These are phyloP conservation scores for Neurospora sp. DNA, from an alignment of 495 filamentous ascomycete species.

Conservation along the genomic window DNA sequence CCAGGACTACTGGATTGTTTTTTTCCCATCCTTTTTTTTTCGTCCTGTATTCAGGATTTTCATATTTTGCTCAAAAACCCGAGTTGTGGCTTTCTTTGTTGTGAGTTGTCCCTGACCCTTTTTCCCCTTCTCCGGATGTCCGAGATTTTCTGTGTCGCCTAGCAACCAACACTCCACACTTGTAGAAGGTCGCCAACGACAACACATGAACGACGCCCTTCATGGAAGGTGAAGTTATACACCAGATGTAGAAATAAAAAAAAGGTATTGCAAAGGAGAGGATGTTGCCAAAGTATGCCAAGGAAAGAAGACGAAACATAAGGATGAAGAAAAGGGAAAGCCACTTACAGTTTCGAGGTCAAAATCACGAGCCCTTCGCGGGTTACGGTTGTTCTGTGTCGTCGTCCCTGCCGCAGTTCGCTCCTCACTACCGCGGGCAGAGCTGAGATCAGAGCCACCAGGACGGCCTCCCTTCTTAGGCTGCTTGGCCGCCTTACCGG, in stretches of 20 bases:
- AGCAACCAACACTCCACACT: neutral
- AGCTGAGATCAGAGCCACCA: constrained; percentile 63
- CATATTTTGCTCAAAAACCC: neutral
- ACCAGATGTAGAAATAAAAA: neutral
- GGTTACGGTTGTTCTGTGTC: constrained; percentile 49
- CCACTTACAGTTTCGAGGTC: constrained; percentile 75
- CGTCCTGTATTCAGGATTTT: neutral
- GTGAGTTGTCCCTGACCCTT: neutral
- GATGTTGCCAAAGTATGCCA: neutral
- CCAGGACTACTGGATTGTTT: neutral
- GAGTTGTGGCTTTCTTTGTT: neutral
- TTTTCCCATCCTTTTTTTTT: neutral
- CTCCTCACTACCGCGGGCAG: constrained; percentile 79
- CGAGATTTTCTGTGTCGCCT: neutral
- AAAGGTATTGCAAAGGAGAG: neutral
- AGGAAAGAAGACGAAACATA: neutral
- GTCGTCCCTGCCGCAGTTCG: constrained; percentile 53
- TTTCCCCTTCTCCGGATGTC: neutral
- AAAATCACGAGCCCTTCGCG: constrained; percentile 59
- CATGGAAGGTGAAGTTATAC: neutral
- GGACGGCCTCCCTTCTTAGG: constrained; percentile 48
- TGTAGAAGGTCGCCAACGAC: neutral
- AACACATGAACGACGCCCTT: neutral
- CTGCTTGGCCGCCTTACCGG: constrained; percentile 36
- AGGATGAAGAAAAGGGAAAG: constrained; percentile 11